Percentiles rank a stretch among this genome's conserved stretches.
These are phyloP conservation scores for Asclepias syriaca DNA, from an alignment of 257 asterid genomes.

Conservation along the genomic window DNA sequence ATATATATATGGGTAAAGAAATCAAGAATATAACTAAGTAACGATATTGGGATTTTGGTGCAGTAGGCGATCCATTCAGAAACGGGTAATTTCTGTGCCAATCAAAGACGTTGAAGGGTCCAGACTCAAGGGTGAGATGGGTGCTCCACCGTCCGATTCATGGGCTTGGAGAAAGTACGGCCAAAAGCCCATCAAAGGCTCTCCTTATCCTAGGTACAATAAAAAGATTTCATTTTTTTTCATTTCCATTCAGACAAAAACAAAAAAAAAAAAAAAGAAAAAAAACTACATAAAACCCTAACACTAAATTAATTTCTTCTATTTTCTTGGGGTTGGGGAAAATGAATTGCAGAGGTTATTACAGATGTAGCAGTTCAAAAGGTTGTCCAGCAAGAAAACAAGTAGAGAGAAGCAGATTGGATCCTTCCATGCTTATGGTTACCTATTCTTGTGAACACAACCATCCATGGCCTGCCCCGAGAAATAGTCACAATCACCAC, in stretches of 20 bases:
- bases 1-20: neutral
- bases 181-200: constrained; percentile 92
- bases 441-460: constrained; percentile 88
- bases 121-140: constrained; percentile 66
- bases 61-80: constrained; percentile 65
- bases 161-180: constrained; percentile 99
- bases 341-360: constrained; percentile 60
- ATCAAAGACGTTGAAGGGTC: constrained; percentile 68
- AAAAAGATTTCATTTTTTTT: neutral
- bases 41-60: constrained; percentile 8
- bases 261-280: too few species aligned
- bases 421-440: constrained; percentile 64
- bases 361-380: constrained; percentile 90
- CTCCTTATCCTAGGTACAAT: constrained; percentile 83
- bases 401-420: constrained; percentile 73
- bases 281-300: too few species aligned
- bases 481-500: constrained; percentile 32
- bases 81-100: constrained; percentile 73
- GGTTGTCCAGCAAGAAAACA: constrained; percentile 98
- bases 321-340: too few species aligned
- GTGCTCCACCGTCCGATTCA: constrained; percentile 89
- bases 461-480: constrained; percentile 65
- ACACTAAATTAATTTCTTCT: neutral
- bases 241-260: neutral
- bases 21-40: neutral